These are phyloP conservation scores for Leishmania aethiopica DNA, from an alignment of 208 protist genomes.

Conservation along the genomic window DNA sequence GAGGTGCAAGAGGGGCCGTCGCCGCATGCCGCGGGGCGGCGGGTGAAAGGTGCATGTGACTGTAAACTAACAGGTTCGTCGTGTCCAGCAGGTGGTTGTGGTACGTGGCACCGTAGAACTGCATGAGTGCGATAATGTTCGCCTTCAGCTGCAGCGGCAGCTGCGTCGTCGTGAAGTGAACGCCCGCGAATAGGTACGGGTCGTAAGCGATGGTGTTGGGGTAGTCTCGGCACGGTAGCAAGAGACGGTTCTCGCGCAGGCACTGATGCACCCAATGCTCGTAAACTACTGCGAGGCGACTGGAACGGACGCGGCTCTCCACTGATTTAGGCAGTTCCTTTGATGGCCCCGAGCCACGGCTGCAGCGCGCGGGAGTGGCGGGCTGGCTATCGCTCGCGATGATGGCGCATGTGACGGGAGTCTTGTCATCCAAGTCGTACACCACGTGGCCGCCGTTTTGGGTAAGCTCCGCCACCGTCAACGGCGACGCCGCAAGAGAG, in stretches of 20 bases:
- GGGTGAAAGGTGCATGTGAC: constrained; percentile 13
- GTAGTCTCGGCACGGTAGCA: constrained; percentile 18
- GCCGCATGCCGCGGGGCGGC: neutral
- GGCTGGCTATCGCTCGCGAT: constrained; percentile 15
- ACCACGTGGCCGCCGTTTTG: constrained; percentile 50
- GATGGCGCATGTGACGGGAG: constrained; percentile 39
- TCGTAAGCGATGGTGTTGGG: constrained; percentile 48
- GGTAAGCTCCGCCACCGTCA: constrained; percentile 37
- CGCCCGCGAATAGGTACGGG: constrained; percentile 45
- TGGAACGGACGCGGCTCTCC: constrained; percentile 30
- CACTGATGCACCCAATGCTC: constrained; percentile 59
- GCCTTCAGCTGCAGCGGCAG: constrained; percentile 43
- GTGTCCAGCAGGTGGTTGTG: constrained; percentile 49
- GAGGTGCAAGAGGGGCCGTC: neutral
- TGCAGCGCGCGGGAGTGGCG: neutral
- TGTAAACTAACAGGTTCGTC: constrained; percentile 63
- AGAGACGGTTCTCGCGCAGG: constrained; percentile 7
- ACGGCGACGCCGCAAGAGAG: constrained; percentile 27
- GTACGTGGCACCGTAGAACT: constrained; percentile 75
- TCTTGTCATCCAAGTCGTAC: constrained; percentile 16
- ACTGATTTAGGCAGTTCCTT: constrained; percentile 5
- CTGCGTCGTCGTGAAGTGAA: constrained; percentile 76
- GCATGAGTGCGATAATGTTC: constrained; percentile 66
- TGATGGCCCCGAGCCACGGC: constrained; percentile 6
- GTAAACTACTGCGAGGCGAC: constrained; percentile 55